phyloP scores from a whole-genome alignment of 1,139 yeast species.

The Candida sojae region DNA sequence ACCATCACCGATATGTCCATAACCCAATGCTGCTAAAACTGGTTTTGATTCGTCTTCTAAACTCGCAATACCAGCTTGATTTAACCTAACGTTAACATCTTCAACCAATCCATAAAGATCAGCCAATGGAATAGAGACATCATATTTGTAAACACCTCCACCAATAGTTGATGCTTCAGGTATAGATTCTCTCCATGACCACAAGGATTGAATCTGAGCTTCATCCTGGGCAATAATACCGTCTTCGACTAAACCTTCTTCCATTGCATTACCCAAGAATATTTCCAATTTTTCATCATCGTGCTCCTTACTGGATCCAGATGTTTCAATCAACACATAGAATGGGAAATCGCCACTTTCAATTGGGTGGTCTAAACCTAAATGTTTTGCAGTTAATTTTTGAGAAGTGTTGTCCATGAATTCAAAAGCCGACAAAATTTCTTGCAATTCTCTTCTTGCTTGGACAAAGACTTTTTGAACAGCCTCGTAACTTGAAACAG shows the following conservation, averaged over 20 bases:
- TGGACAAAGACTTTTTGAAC: conserved; percentile 81
- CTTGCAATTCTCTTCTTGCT: conserved; percentile 79
- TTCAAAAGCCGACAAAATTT: conserved; percentile 90
- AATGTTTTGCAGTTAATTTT: conserved; percentile 56
- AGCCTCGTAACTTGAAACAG: conserved; percentile 75
- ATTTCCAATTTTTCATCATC: conserved; percentile 77
- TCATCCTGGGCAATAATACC: conserved; percentile 97
- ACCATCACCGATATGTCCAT: conserved; percentile 97
- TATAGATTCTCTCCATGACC: conserved; percentile 95
- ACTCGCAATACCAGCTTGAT: conserved; percentile 60
- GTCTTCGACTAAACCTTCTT: conserved; percentile 77
- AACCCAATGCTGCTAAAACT: conserved; percentile 86
- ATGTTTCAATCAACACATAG: conserved; percentile 87
- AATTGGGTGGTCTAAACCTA: conserved; percentile 69
- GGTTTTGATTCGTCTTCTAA: conserved; percentile 67
- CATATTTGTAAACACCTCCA: conserved; percentile 97
- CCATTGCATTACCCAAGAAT: conserved; percentile 84
- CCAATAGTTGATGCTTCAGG: conserved; percentile 84
- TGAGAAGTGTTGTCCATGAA: conserved; percentile 88
- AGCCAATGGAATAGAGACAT: conserved; percentile 83
- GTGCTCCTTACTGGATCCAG: conserved; percentile 88
- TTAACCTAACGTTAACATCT: conserved; percentile 62
- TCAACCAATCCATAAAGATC: conserved; percentile 80
- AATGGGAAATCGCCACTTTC: conserved; percentile 78
- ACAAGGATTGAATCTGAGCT: conserved; percentile 74